Percentiles rank a stretch among this genome's conserved stretches.
These are phyloP conservation scores for Schrenkiella parvula DNA, from an alignment of 345 rosid species.

Conservation along the genomic window DNA sequence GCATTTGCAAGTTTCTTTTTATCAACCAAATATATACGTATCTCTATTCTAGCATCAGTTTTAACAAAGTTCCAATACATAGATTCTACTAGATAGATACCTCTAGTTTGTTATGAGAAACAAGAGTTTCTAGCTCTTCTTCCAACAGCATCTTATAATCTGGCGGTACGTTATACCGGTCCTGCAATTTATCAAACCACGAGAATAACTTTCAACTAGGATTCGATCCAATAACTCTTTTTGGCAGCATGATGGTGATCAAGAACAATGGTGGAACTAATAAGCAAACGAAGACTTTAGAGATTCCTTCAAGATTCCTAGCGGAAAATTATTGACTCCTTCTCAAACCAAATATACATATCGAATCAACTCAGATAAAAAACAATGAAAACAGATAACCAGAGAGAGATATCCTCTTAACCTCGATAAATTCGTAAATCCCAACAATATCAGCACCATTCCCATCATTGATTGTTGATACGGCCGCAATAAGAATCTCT, in stretches of 20 bases:
- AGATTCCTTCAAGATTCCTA: too few relatives aligned
- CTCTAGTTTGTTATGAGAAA: slow-evolving; percentile 52
- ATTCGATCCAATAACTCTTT: not conserved
- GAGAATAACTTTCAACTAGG: not conserved
- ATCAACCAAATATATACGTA: not conserved
- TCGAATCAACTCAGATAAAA: not conserved
- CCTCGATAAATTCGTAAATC: slow-evolving; percentile 50
- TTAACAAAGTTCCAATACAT: not conserved
- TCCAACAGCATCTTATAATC: slow-evolving; percentile 50
- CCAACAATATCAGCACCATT: slow-evolving; percentile 47
- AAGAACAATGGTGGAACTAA: not conserved
- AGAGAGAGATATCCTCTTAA: not conserved
- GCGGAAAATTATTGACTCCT: not conserved
- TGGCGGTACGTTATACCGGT: slow-evolving; percentile 37
- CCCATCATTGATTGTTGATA: slow-evolving; percentile 44
- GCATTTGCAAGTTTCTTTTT: slow-evolving; percentile 5
- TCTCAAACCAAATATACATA: not conserved
- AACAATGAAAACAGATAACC: not conserved
- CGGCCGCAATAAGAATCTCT: slow-evolving; percentile 52
- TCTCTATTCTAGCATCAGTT: not conserved
- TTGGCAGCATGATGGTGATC: not conserved
- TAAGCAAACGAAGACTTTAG: not conserved
- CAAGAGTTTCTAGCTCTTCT: slow-evolving; percentile 49
- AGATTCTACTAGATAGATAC: slow-evolving; percentile 28
- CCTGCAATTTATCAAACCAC: slow-evolving; percentile 44